Base-by-base conservation (phyloP, 345 rosid genomes). In the Passiflora organensis region DNA sequence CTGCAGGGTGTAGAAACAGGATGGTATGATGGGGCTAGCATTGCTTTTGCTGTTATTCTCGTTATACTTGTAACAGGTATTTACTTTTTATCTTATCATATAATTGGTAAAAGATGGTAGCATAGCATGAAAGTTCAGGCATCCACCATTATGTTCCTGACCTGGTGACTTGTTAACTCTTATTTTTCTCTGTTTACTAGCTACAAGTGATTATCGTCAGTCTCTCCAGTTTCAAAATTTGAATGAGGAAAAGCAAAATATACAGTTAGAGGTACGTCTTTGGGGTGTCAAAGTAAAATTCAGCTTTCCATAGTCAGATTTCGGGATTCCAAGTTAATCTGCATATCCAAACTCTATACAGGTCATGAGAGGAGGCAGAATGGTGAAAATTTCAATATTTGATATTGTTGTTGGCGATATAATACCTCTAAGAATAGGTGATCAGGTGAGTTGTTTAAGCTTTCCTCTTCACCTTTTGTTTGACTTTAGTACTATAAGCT, bases 11-110 rank as follows among this genome's bases (percentile, higher is more conserved):
- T 84, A 39, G 53, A 82, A 62, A 74, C 76, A 72, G 99, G 99
- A 55, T 94, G 99, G 99, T 89, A 81, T 58, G 99, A 94, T 75
- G 99, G 97, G 55, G 95, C 91, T 22, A 94, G 99, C 85, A 94
- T 94, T 66, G 84, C 89, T 16, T 85, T 94, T 53, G 99, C 99
- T 37, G 99, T 93, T 44, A 43, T 89, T 71, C 95, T 93, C 62
- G 99, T 93, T 56, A 89, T 93, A 62, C 11, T 83, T 69, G 97
- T 94, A 72, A 94, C 99, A 66, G 99, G 97, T 89, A 74, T n/a
- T 42, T 50, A 24, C 39, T 59, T 62, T 54, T 72, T 13, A 15
- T 63, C 5, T 32, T 28, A 43, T 23, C 20, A 43, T 32, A 42
- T 48, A 18, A 32, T 15, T 56, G 3, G 22, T 21, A 23, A n/a